Evolutionary conservation across 306 rosid species (phyloP).

Genomic region (Crotalaria pallida): DNA sequence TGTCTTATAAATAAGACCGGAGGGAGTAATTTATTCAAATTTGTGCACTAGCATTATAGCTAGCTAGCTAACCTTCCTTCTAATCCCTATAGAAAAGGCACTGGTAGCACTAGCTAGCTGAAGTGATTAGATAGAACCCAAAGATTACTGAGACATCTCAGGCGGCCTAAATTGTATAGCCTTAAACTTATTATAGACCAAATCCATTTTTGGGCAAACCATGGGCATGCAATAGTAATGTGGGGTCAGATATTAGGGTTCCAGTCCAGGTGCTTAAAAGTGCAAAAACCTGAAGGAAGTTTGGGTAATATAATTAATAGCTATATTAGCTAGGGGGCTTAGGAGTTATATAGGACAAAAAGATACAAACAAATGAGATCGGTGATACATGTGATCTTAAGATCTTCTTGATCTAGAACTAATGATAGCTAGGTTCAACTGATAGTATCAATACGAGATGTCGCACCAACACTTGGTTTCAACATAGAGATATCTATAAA

Average conservation of each 20-base stretch:
- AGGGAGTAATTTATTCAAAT: neutral
- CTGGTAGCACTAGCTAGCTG: constrained; percentile 18
- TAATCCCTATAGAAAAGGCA: neutral
- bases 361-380: constrained; percentile 27
- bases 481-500: constrained; percentile 5
- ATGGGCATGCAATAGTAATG: constrained; percentile 19
- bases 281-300: constrained; percentile 26
- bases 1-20: too few species aligned
- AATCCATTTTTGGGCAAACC: constrained; percentile 39
- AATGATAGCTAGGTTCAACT: constrained; percentile 19
- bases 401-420: neutral
- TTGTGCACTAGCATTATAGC: neutral
- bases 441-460: constrained; percentile 28
- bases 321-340: constrained; percentile 17
- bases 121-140: constrained; percentile 38
- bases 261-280: constrained; percentile 56
- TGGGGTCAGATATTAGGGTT: constrained; percentile 30
- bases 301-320: neutral
- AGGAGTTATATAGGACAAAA: constrained; percentile 33
- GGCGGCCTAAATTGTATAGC: constrained; percentile 36
- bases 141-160: constrained; percentile 31
- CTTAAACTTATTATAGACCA: constrained; percentile 27
- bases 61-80: neutral
- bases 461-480: constrained; percentile 19
- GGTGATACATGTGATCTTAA: constrained; percentile 15